Evolutionary conservation across 768 basidiomycete genomes (phyloP).

Genomic region (Leccinum subgranulosum): DNA sequence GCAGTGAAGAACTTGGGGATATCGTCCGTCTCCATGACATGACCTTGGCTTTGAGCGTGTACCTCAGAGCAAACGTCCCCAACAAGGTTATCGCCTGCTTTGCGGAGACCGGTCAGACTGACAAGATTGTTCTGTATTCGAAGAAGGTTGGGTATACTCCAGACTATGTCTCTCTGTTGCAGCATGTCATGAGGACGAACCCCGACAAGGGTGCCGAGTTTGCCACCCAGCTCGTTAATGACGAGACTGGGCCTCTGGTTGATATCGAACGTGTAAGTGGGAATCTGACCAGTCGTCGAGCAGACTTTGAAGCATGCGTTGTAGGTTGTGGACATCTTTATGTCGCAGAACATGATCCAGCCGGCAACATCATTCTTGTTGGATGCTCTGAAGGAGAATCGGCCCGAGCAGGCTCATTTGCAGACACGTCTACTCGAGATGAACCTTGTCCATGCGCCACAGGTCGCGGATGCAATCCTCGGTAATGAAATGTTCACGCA

Average conservation of each 20-base stretch:
- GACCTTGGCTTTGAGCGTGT: conserved; percentile 96
- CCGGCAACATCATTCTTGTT: conserved; percentile 97
- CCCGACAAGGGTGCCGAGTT: conserved; percentile 99
- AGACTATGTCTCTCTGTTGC: conserved; percentile 88
- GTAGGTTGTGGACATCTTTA: conserved; percentile 96
- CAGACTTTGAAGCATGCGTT: background rate
- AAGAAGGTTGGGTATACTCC: conserved; percentile 96
- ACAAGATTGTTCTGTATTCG: conserved; percentile 96
- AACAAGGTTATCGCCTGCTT: conserved; percentile 99
- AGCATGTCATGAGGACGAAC: conserved; percentile 94
- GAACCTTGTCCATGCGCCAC: conserved; percentile 96
- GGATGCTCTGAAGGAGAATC: conserved; percentile 97
- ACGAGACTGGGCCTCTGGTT: conserved; percentile 88
- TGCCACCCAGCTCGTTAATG: conserved; percentile 90
- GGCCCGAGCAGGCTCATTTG: conserved; percentile 91
- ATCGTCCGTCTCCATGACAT: conserved; percentile 93
- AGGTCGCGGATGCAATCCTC: conserved; percentile 98
- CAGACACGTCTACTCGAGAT: conserved; percentile 97
- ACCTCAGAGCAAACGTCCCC: conserved; percentile 94
- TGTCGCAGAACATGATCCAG: conserved; percentile 99
- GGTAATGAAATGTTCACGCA: conserved; percentile 98
- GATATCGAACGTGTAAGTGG: conserved; percentile 81
- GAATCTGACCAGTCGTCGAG: background rate
- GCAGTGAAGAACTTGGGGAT: conserved; percentile 97
- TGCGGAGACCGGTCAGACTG: conserved; percentile 96